phyloP scores from a whole-genome alignment of 2,329 filamentous ascomycete species.

The Dissoconium aciculare region DNA sequence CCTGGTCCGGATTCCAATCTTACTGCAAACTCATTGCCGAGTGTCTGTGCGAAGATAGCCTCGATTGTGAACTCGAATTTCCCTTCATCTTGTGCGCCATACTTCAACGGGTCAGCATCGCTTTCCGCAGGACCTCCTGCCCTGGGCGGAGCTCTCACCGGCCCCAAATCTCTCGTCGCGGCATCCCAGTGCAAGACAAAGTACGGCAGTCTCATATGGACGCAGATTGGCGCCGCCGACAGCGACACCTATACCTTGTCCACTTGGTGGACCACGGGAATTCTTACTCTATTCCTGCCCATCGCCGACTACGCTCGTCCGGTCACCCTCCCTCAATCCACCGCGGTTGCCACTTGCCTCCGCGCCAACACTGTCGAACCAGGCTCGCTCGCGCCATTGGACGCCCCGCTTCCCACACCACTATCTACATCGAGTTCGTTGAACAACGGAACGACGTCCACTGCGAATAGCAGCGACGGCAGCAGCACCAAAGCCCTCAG shows the following conservation, averaged over 20 bases:
- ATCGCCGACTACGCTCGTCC: constrained; percentile 5
- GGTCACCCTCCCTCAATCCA: too few relatives aligned
- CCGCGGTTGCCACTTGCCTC: too few relatives aligned
- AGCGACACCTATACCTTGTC: constrained; percentile 4
- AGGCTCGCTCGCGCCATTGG: too few relatives aligned
- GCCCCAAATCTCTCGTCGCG: constrained; percentile 4
- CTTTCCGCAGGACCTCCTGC: constrained; percentile 5
- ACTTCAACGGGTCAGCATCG: constrained; percentile 6
- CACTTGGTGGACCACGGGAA: constrained; percentile 4
- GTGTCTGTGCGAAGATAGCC: constrained; percentile 6
- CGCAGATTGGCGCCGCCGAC: constrained; percentile 4
- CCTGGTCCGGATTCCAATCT: constrained; percentile 6
- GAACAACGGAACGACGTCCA: too few relatives aligned
- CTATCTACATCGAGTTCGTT: too few relatives aligned
- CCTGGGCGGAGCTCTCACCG: constrained; percentile 8
- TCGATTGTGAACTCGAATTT: constrained; percentile 6
- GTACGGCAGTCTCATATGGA: constrained; percentile 9
- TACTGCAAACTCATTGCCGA: constrained; percentile 6
- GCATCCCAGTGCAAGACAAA: constrained; percentile 3
- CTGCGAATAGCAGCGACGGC: too few relatives aligned
- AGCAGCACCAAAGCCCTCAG: too few relatives aligned
- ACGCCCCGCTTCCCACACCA: too few relatives aligned
- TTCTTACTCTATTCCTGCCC: constrained; percentile 8
- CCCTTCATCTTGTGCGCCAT: constrained; percentile 5
- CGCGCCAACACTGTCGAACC: too few relatives aligned